These are phyloP conservation scores for Ceratocystis cacaofunesta DNA, from an alignment of 2,329 filamentous ascomycete genomes.

Conservation along the genomic window DNA sequence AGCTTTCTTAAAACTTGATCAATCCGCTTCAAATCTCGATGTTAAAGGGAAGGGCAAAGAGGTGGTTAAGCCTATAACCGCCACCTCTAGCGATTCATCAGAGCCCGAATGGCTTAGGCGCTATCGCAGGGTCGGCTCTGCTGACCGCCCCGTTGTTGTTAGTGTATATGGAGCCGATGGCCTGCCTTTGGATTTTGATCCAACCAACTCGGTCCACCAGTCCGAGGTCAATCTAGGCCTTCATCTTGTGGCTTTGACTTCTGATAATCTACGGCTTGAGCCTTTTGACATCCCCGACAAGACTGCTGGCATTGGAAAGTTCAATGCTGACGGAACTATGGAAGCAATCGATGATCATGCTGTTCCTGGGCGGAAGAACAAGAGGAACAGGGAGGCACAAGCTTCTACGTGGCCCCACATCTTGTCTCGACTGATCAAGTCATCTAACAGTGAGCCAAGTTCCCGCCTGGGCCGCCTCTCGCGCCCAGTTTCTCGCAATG, in stretches of 20 bases:
- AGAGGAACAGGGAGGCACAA: neutral
- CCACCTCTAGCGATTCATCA: neutral
- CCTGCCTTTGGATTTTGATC: constrained; percentile 8
- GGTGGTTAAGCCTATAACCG: neutral
- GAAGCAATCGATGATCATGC: neutral
- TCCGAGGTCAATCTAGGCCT: neutral
- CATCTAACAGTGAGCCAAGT: neutral
- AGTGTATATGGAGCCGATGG: constrained; percentile 9
- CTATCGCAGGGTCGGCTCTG: constrained; percentile 1
- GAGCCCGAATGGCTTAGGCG: constrained; percentile 12
- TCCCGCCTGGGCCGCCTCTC: neutral
- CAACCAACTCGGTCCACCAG: constrained; percentile 1
- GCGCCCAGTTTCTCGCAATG: neutral
- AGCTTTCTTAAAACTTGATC: neutral
- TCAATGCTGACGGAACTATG: neutral
- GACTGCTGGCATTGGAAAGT: neutral
- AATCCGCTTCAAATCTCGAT: neutral
- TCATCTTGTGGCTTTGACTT: constrained; percentile 6
- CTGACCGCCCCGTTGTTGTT: constrained; percentile 1
- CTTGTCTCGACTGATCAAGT: constrained; percentile 10
- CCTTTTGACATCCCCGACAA: constrained; percentile 1
- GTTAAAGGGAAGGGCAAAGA: neutral
- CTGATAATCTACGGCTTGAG: constrained; percentile 5
- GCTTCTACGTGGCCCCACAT: constrained; percentile 5
- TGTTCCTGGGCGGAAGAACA: neutral